Evolutionary conservation across 139 green algal genomes (phyloP).

Genomic region (Chlorella sp.): DNA sequence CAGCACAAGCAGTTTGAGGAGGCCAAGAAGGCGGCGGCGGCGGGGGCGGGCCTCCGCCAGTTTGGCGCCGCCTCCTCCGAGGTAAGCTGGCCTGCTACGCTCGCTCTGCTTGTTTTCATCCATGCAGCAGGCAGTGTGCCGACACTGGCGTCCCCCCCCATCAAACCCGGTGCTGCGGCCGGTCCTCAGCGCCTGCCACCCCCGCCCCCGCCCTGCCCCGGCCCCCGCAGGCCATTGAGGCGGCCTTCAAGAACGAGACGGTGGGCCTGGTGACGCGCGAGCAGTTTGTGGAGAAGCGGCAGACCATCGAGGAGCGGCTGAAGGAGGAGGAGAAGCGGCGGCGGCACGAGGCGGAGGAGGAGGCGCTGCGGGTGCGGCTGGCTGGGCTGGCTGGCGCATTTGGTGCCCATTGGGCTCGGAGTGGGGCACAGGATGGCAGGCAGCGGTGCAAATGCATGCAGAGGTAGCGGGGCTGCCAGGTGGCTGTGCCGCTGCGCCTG

Average conservation of each 20-base stretch:
- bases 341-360: conserved; percentile 58
- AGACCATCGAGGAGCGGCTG: conserved; percentile 73
- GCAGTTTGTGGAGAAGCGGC: conserved; percentile 89
- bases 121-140: too few relatives aligned
- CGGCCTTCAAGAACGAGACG: conserved; percentile 95
- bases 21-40: conserved; percentile 56
- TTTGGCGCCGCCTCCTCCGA: conserved; percentile 78
- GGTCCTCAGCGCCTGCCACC: not conserved
- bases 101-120: not conserved
- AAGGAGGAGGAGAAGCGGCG: conserved; percentile 53
- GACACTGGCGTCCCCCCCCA: too few relatives aligned
- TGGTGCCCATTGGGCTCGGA: too few relatives aligned
- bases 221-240: conserved; percentile 69
- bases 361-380: conserved; percentile 11
- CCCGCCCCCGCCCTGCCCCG: not conserved
- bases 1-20: conserved; percentile 76
- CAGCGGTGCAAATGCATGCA: too few relatives aligned
- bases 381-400: not conserved
- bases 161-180: too few relatives aligned
- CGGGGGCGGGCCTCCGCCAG: conserved; percentile 64
- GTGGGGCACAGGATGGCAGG: too few relatives aligned
- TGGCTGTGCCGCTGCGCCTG: not conserved
- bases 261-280: conserved; percentile 93
- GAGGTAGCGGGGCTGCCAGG: not conserved
- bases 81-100: conserved; percentile 26